Evolutionary conservation across 208 protist species (phyloP).

Genomic region (Wallacemonas sp.): DNA sequence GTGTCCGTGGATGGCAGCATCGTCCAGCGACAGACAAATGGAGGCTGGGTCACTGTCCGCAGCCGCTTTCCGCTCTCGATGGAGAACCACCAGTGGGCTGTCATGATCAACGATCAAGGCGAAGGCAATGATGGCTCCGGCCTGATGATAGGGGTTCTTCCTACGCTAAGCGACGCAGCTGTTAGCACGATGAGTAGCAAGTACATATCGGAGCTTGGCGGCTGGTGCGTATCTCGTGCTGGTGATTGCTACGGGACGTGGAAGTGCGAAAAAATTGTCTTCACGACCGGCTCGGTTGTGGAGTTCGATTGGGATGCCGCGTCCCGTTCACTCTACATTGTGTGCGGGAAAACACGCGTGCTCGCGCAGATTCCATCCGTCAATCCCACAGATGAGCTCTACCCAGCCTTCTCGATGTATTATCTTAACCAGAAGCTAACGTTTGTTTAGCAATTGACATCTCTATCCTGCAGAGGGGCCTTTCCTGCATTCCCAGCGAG

Average conservation of each 20-base stretch:
- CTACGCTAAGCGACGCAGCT: conserved; percentile 44
- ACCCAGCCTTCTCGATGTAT: conserved; percentile 91
- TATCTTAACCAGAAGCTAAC: conserved; percentile 90
- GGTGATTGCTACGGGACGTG: conserved; percentile 88
- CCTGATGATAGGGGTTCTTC: conserved; percentile 89
- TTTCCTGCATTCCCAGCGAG: too few relatives aligned
- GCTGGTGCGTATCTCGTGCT: conserved; percentile 88
- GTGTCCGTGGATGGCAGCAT: conserved; percentile 69
- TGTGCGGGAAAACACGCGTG: conserved; percentile 73
- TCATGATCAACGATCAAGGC: conserved; percentile 88
- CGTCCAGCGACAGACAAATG: conserved; percentile 84
- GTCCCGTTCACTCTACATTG: conserved; percentile 76
- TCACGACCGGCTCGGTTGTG: conserved; percentile 84
- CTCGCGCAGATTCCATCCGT: conserved; percentile 74
- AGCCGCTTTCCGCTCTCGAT: conserved; percentile 59
- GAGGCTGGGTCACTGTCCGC: conserved; percentile 90
- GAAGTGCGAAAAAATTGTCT: conserved; percentile 88
- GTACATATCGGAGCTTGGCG: conserved; percentile 90
- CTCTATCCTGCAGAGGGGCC: too few relatives aligned
- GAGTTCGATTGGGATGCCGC: conserved; percentile 89
- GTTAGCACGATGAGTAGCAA: conserved; percentile 73
- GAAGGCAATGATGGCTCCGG: conserved; percentile 87
- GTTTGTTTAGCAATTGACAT: conserved; percentile 86
- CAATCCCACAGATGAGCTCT: conserved; percentile 68
- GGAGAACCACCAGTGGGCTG: conserved; percentile 85